Conservation (phyloP, 768 basidiomycete species). For the Lyophyllum shimeji region DNA sequence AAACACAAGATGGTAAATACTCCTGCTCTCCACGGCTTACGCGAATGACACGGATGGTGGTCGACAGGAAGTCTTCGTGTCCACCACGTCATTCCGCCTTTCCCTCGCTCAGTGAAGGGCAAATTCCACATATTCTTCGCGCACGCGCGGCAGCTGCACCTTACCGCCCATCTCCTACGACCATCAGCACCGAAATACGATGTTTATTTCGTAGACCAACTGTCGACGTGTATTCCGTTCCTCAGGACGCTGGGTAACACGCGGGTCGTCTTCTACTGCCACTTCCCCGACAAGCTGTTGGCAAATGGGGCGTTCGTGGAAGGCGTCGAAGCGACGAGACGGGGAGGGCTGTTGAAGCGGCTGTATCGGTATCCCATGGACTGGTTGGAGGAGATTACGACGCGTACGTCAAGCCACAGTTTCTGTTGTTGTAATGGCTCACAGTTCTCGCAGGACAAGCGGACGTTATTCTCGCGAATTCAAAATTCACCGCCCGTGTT, state of each 20-base stretch:
- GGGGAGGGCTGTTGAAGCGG: constrained; percentile 56
- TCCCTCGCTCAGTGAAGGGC: constrained; percentile 78
- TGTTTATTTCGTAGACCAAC: constrained; percentile 92
- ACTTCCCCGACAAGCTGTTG: constrained; percentile 95
- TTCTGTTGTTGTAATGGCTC: not conserved
- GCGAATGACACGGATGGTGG: not conserved
- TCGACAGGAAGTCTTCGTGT: constrained; percentile 77
- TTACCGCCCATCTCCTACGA: constrained; percentile 64
- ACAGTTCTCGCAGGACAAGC: constrained; percentile 62
- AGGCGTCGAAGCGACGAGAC: constrained; percentile 41
- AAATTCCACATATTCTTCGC: constrained; percentile 89
- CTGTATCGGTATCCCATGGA: constrained; percentile 91
- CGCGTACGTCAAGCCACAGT: constrained; percentile 49
- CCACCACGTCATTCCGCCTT: constrained; percentile 66
- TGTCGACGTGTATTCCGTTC: constrained; percentile 89
- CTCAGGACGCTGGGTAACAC: constrained; percentile 64
- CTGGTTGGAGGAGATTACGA: constrained; percentile 85
- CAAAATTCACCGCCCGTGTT: constrained; percentile 82
- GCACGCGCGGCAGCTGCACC: constrained; percentile 84
- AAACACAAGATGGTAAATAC: constrained; percentile 79
- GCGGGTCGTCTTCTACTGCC: constrained; percentile 96
- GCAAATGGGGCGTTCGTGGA: constrained; percentile 69
- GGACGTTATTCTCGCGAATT: constrained; percentile 90
- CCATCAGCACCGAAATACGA: constrained; percentile 58
- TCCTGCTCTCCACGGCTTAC: not conserved